phyloP scores from a whole-genome alignment of 1,284 basidiomycete genomes.

The Sporisorium exsertum region DNA sequence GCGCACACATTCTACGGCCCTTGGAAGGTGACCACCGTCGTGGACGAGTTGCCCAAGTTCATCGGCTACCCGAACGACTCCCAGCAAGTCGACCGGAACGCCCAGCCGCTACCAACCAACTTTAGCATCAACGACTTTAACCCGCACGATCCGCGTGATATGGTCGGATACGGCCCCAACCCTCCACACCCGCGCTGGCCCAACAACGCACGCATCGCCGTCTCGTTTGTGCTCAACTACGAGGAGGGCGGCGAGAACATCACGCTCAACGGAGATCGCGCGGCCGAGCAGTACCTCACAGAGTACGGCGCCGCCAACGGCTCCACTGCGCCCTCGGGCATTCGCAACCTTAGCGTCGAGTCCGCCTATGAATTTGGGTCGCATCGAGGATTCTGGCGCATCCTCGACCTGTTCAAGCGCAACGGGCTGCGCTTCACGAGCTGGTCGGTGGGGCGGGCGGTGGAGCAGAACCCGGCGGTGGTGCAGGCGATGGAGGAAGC shows the following conservation, averaged over 20 bases:
- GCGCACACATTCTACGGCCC: conserved; percentile 47
- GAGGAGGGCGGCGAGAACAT: conserved; percentile 70
- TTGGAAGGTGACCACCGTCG: conserved; percentile 33
- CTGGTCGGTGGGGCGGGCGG: conserved; percentile 69
- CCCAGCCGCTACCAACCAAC: conserved; percentile 27
- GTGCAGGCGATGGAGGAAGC: conserved; percentile 65
- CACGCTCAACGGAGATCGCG: conserved; percentile 66
- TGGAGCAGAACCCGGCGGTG: conserved; percentile 68
- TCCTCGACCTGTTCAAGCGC: conserved; percentile 68
- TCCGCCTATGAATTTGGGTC: conserved; percentile 70
- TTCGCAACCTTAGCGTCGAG: conserved; percentile 69
- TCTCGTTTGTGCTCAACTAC: conserved; percentile 70
- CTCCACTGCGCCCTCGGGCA: conserved; percentile 42
- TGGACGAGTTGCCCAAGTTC: conserved; percentile 44
- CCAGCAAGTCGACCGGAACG: conserved; percentile 36
- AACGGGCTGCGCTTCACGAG: conserved; percentile 64
- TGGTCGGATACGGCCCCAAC: conserved; percentile 69
- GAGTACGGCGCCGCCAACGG: conserved; percentile 63
- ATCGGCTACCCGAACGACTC: conserved; percentile 39
- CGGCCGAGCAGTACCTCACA: conserved; percentile 65
- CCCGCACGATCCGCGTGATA: conserved; percentile 55
- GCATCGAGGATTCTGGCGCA: conserved; percentile 70
- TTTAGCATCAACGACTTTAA: conserved; percentile 29
- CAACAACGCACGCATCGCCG: conserved; percentile 67
- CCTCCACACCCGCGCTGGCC: conserved; percentile 70